Conservation (phyloP, 768 basidiomycete species). For the Auricularia sp. region DNA sequence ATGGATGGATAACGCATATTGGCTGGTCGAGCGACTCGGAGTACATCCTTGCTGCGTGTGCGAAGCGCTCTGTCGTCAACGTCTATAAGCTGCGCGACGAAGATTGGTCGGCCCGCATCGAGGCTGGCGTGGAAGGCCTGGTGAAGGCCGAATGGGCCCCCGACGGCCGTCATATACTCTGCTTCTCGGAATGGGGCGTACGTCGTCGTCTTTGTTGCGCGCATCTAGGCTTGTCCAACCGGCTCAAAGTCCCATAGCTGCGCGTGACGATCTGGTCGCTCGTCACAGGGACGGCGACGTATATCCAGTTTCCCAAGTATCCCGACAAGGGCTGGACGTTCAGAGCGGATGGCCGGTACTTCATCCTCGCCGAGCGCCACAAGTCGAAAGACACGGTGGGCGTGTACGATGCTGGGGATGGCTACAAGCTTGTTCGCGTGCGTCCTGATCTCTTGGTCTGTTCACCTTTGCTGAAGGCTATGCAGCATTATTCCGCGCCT, state of each 20-base stretch:
- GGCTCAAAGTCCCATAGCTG: slow-evolving; percentile 37
- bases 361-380: slow-evolving; percentile 79
- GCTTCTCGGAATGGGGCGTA: slow-evolving; percentile 91
- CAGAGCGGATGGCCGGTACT: slow-evolving; percentile 70
- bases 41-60: slow-evolving; percentile 71
- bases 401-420: slow-evolving; percentile 64
- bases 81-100: slow-evolving; percentile 75
- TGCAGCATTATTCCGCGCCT: slow-evolving; percentile 73
- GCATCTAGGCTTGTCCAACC: slow-evolving; percentile 1
- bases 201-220: slow-evolving; percentile 24
- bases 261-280: slow-evolving; percentile 83
- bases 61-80: slow-evolving; percentile 59
- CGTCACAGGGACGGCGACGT: slow-evolving; percentile 58
- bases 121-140: slow-evolving; percentile 76
- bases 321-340: slow-evolving; percentile 77
- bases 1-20: slow-evolving; percentile 56
- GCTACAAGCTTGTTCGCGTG: slow-evolving; percentile 67
- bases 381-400: slow-evolving; percentile 82
- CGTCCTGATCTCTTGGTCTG: slow-evolving; percentile 13
- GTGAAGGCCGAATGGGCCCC: slow-evolving; percentile 86
- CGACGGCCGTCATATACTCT: slow-evolving; percentile 70
- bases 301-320: slow-evolving; percentile 79
- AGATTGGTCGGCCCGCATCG: slow-evolving; percentile 65
- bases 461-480: slow-evolving; percentile 5
- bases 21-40: slow-evolving; percentile 86